Conservation (phyloP, 2,329 filamentous ascomycete species). For the Penicillium hesseltinei region DNA sequence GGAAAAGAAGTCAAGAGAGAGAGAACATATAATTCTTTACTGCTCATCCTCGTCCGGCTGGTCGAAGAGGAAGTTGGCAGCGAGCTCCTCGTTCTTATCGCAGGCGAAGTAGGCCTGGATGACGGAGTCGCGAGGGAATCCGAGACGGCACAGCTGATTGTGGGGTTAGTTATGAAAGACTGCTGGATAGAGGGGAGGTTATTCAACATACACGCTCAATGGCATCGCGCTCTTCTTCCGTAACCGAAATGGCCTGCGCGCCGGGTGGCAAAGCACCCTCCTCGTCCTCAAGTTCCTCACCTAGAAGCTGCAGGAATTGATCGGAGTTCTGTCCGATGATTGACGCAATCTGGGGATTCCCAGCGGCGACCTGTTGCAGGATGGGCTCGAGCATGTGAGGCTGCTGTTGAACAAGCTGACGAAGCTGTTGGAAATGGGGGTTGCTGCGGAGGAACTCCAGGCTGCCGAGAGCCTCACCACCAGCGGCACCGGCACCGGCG, state of each 20-base stretch:
- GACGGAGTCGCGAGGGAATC: conserved; percentile 87
- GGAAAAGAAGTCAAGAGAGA: conserved; percentile 1
- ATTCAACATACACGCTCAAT: conserved; percentile 79
- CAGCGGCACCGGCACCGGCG: conserved; percentile 47
- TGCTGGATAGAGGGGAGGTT: not conserved
- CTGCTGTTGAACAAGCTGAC: conserved; percentile 95
- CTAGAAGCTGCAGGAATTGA: conserved; percentile 84
- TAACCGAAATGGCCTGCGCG: conserved; percentile 84
- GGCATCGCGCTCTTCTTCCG: conserved; percentile 92
- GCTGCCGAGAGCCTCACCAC: conserved; percentile 64
- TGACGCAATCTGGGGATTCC: conserved; percentile 90
- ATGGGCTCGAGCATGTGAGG: conserved; percentile 99
- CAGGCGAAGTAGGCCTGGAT: conserved; percentile 99
- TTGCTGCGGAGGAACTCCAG: conserved; percentile 94
- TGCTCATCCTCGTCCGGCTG: conserved; percentile 78
- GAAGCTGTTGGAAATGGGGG: conserved; percentile 94
- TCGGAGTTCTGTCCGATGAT: conserved; percentile 90
- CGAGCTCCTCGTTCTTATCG: conserved; percentile 98
- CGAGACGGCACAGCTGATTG: conserved; percentile 77
- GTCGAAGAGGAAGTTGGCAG: conserved; percentile 97
- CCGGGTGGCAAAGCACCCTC: conserved; percentile 77
- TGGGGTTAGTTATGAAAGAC: conserved; percentile 17
- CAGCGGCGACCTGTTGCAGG: conserved; percentile 88
- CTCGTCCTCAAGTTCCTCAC: conserved; percentile 75
- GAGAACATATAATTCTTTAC: conserved; percentile 16